Evolutionary conservation across 306 rosid species (phyloP), one percentile per base, ranked within the genome.

Genomic region (Trichosanthes cucumerina): DNA sequence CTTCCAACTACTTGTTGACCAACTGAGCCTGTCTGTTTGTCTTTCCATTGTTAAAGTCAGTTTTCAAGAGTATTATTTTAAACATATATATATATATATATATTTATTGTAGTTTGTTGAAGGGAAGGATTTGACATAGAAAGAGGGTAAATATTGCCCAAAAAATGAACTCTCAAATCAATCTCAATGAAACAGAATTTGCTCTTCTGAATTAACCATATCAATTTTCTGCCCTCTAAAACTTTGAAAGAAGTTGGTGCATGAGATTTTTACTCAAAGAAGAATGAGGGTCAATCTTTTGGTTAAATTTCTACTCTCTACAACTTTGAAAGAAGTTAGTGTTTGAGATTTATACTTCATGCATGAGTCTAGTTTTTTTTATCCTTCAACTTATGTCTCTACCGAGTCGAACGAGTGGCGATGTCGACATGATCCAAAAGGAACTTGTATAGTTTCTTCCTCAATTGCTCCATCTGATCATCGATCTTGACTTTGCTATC

Each of bases 401-500:
- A 69, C 34, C 2, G n/a, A 13, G 34, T 2, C 2, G 53, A 64
- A 16, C n/a, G 50, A 41, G 41, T 64, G 79, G 77, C 72, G 56
- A 80, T 1, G 2, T 47, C 49, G 1, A 33, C 70, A 63, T 86
- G 90, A 63, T 87, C 89, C 2, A 88, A 78, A 31, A 90, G 80
- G 79, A 90, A 92, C 79, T 80, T 80, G 50, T 85, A 90, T 24
- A 90, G 44, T 33, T 82, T 85, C 80, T 88, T 90, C 76, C 82
- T 83, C 70, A 92, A 41, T 44, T 81, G 83, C 53, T 88, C 91
- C 52, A 86, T 83, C 78, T 85, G 83, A 66, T 84, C 68, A 74
- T 86, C 90, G 75, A 84, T 75, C 69, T 52, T 64, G 10, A 79
- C 82, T 81, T 80, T 80, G 6, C 69, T 76, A 64, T 69, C 82